phyloP scores from a whole-genome alignment of 495 filamentous ascomycete species.

The Aspergillus ostianus region DNA sequence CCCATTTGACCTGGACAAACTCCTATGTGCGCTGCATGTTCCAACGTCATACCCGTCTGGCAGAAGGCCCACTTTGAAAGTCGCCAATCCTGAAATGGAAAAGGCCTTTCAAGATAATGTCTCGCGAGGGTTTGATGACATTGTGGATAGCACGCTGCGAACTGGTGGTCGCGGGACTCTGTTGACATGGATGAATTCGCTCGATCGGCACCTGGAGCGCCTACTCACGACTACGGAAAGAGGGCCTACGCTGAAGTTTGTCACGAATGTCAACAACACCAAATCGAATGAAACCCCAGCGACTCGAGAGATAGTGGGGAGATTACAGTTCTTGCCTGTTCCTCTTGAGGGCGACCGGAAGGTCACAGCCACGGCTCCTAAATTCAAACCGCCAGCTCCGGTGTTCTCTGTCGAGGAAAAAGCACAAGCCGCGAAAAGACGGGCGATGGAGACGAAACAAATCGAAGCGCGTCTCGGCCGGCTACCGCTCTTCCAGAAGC shows the following conservation, averaged over 20 bases:
- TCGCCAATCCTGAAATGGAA: slow-evolving; percentile 78
- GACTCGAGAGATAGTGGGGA: slow-evolving; percentile 48
- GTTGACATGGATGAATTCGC: slow-evolving; percentile 63
- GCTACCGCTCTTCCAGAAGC: slow-evolving; percentile 65
- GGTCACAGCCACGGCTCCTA: background rate
- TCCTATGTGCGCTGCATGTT: slow-evolving; percentile 72
- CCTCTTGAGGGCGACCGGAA: background rate
- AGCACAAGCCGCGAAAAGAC: slow-evolving; percentile 58
- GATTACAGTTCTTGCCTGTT: slow-evolving; percentile 11
- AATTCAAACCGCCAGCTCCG: slow-evolving; percentile 21
- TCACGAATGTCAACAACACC: slow-evolving; percentile 53
- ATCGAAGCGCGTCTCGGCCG: slow-evolving; percentile 77
- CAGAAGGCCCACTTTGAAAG: slow-evolving; percentile 54
- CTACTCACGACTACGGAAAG: slow-evolving; percentile 69
- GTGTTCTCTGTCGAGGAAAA: slow-evolving; percentile 56
- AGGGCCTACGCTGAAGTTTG: slow-evolving; percentile 74
- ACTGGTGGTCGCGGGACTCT: slow-evolving; percentile 58
- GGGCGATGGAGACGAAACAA: slow-evolving; percentile 66
- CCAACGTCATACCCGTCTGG: slow-evolving; percentile 59
- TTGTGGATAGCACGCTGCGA: slow-evolving; percentile 51
- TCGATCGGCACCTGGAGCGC: slow-evolving; percentile 73
- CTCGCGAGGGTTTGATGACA: slow-evolving; percentile 69
- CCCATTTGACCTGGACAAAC: slow-evolving; percentile 68
- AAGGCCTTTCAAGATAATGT: slow-evolving; percentile 78
- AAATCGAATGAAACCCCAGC: slow-evolving; percentile 36